Base-by-base conservation (phyloP, 2,329 filamentous ascomycete species). In the Beauveria caledonica region DNA sequence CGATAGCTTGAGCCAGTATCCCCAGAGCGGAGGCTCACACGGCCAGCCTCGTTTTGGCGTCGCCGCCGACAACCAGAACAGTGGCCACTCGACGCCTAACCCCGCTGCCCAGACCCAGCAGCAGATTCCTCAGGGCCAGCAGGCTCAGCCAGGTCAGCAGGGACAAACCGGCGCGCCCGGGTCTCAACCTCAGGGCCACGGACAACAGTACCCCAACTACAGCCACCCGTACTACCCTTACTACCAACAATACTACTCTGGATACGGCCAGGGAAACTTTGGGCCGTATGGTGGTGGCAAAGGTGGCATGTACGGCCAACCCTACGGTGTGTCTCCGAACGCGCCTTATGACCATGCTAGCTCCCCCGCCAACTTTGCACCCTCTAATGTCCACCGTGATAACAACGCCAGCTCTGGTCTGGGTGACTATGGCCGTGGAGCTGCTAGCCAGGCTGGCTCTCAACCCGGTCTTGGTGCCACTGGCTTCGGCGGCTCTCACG, bases 61-160 rank as follows among this genome's bases (percentile, higher is more conserved):
- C 65, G 78, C 77, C 51, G 74, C 79, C 62, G 91, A 96, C 60
- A 82, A 84, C 63, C 89, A 92, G 69, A 91, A 88, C 77, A 96
- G 91, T 71, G 93, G 92, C 49, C 88, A 94, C 73, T 93, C 88
- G 68, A 97, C 92, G 2, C 92, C 93, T 40, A 94, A 95, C 76
- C 92, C 92, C 29, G 81, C 87, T 45, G 76, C 77, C 11, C 82
- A 83, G 69, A 76, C 75, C 51, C 82, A 83, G 67, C 74, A 76
- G 64, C 62, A 72, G 59, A 69, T 60, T 49, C 63, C 64, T 55
- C 66, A 65, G 52, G 80, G 85, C 44, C 75, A 75, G 25, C 78
- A 78, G 64, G 74, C 72, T 49, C 63, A 65, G 60, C 66, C 65
- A 52, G 79, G 85, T 42, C 75, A 75, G 23, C 78, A 78, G 64